Conservation (phyloP, 202 grass and related monocot species). For the Cymbopogon flexuosus region DNA sequence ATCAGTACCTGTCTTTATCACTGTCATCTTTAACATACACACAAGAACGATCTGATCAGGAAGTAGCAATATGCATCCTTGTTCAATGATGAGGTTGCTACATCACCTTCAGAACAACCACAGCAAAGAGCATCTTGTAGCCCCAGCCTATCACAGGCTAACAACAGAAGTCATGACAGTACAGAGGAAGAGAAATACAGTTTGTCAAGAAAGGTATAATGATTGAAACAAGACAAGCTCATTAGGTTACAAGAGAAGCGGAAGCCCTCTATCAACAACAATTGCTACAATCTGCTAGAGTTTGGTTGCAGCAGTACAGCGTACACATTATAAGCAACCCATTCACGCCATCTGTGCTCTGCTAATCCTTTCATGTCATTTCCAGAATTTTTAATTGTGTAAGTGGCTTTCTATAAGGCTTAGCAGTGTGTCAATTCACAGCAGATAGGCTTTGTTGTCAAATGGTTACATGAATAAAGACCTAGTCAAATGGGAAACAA, state of each 20-base stretch:
- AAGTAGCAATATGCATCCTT: not conserved
- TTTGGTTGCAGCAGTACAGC: constrained; percentile 7
- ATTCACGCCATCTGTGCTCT: not conserved
- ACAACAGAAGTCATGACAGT: not conserved
- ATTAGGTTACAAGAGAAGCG: constrained; percentile 3
- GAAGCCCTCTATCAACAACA: constrained; percentile 2
- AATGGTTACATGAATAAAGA: constrained; percentile 49
- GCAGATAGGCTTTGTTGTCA: constrained; percentile 16
- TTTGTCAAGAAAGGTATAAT: constrained; percentile 1
- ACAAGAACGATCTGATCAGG: not conserved
- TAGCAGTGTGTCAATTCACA: constrained; percentile 23
- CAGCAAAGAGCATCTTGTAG: not conserved
- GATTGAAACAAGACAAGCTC: not conserved
- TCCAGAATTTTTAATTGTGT: constrained; percentile 23
- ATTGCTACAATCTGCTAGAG: constrained; percentile 16
- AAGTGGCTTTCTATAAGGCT: constrained; percentile 32
- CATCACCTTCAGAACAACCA: not conserved
- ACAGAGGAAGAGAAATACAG: not conserved
- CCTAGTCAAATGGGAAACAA: constrained; percentile 46
- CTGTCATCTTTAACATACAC: not conserved
- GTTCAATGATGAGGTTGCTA: not conserved
- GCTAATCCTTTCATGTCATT: constrained; percentile 14
- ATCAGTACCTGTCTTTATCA: not conserved
- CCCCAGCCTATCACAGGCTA: not conserved
- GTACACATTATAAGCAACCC: constrained; percentile 25